These are phyloP conservation scores for Aspergillus novoparasiticus DNA, from an alignment of 2,329 filamentous ascomycete genomes.

Conservation along the genomic window DNA sequence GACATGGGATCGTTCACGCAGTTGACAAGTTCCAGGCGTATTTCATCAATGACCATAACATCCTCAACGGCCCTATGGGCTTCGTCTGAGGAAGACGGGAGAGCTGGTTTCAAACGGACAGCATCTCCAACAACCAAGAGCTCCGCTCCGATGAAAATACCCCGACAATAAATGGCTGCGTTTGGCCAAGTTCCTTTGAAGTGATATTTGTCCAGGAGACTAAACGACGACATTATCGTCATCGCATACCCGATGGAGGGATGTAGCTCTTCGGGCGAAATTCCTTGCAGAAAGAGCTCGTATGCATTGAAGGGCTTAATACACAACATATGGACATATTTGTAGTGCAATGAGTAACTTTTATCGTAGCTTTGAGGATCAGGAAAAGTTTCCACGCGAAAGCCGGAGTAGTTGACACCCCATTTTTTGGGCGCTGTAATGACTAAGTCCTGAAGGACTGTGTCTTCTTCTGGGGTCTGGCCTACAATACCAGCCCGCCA, in stretches of 20 bases:
- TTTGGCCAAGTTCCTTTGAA: slow-evolving; percentile 59
- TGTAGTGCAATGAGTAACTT: slow-evolving; percentile 55
- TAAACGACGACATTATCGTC: slow-evolving; percentile 55
- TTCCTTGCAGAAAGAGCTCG: slow-evolving; percentile 50
- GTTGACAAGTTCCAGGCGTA: slow-evolving; percentile 53
- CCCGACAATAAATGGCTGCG: slow-evolving; percentile 55
- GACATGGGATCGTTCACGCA: slow-evolving; percentile 53
- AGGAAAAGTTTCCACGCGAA: slow-evolving; percentile 60
- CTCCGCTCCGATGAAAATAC: slow-evolving; percentile 60
- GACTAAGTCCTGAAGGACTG: slow-evolving; percentile 50
- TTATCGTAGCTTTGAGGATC: slow-evolving; percentile 56
- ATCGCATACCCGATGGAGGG: slow-evolving; percentile 58
- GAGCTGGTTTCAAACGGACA: slow-evolving; percentile 52
- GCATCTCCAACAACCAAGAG: slow-evolving; percentile 57
- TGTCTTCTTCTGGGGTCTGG: slow-evolving; percentile 51
- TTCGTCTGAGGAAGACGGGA: slow-evolving; percentile 14
- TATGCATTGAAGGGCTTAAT: slow-evolving; percentile 60
- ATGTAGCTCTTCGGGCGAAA: slow-evolving; percentile 49
- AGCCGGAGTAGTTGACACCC: slow-evolving; percentile 55
- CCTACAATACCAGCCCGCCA: slow-evolving; percentile 63
- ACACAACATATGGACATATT: slow-evolving; percentile 56
- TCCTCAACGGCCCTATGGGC: slow-evolving; percentile 46
- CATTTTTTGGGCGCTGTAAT: slow-evolving; percentile 41
- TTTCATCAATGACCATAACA: slow-evolving; percentile 56
- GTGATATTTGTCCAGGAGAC: slow-evolving; percentile 54